Percentiles rank a stretch among this genome's conserved stretches.
Conservation (phyloP, 2,329 filamentous ascomycete genomes). For the Trichoderma koningii region DNA sequence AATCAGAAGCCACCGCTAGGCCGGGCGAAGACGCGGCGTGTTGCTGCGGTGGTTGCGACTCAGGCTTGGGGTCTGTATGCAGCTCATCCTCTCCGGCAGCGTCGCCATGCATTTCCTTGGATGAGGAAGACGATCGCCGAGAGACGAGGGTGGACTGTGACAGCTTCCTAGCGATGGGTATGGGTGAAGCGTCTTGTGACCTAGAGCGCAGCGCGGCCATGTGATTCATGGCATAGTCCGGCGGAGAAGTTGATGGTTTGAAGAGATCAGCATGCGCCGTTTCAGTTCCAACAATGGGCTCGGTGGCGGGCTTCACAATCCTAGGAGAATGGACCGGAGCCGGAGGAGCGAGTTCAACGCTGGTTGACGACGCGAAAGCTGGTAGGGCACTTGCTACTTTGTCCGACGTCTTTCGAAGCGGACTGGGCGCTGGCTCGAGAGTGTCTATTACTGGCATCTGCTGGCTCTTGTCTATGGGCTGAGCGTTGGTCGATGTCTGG, state of each 20-base stretch:
- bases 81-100: constrained; percentile 40
- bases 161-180: constrained; percentile 36
- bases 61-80: background rate
- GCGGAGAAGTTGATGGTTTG: constrained; percentile 57
- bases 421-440: constrained; percentile 41
- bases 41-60: constrained; percentile 35
- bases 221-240: constrained; percentile 61
- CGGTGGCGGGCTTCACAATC: constrained; percentile 52
- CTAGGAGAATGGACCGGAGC: constrained; percentile 40
- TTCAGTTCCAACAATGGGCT: constrained; percentile 68
- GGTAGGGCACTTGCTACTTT: constrained; percentile 40
- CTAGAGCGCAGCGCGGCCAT: constrained; percentile 70
- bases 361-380: constrained; percentile 50
- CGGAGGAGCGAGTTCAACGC: constrained; percentile 50
- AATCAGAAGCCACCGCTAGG: constrained; percentile 36
- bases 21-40: constrained; percentile 38
- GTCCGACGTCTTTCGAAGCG: constrained; percentile 54
- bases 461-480: constrained; percentile 58
- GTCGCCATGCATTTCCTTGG: constrained; percentile 46
- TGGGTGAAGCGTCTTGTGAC: constrained; percentile 58
- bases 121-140: constrained; percentile 51
- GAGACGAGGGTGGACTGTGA: constrained; percentile 33
- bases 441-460: constrained; percentile 50
- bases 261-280: constrained; percentile 66
- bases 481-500: constrained; percentile 45